A percentile compares a stretch with the other conserved stretches of the same genome.
Conservation (phyloP, 164 flowering plant genomes). For the Stephania cephalantha region DNA sequence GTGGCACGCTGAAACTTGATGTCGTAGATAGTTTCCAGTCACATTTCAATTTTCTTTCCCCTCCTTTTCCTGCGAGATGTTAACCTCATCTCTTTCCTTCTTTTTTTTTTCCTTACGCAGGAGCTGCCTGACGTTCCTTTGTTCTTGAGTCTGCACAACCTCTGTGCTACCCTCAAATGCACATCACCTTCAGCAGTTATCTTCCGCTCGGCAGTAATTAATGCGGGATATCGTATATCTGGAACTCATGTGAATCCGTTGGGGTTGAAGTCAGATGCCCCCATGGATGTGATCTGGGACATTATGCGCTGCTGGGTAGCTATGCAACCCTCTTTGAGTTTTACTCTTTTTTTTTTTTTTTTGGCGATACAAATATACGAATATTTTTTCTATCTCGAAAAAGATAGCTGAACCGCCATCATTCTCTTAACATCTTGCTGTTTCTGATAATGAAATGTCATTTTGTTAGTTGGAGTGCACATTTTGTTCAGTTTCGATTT, state of each 20-base stretch:
- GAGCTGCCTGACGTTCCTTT: constrained; percentile 92
- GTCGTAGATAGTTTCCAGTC: not conserved
- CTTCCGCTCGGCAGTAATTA: too few species aligned
- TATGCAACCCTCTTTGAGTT: constrained; percentile 11
- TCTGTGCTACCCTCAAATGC: too few species aligned
- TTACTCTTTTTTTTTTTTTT: too few species aligned
- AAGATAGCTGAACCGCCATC: not conserved
- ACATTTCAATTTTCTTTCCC: not conserved
- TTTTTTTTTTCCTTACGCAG: constrained; percentile 33
- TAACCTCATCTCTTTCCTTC: too few species aligned
- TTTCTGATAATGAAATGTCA: too few species aligned
- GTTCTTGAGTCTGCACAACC: constrained; percentile 82
- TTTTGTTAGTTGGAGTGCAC: not conserved
- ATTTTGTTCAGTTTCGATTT: too few species aligned
- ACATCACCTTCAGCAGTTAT: too few species aligned
- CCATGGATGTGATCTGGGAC: constrained; percentile 97
- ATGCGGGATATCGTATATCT: too few species aligned
- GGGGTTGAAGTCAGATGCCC: constrained; percentile 93
- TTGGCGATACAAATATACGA: not conserved
- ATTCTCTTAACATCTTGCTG: not conserved
- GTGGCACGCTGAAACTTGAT: not conserved
- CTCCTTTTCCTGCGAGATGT: too few species aligned
- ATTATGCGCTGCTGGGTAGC: constrained; percentile 99
- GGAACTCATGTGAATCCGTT: constrained; percentile 82
- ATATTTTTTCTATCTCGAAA: not conserved